phyloP scores from a whole-genome alignment of 371 early-diverging fungal genomes.

The Sporodiniella umbellata region DNA sequence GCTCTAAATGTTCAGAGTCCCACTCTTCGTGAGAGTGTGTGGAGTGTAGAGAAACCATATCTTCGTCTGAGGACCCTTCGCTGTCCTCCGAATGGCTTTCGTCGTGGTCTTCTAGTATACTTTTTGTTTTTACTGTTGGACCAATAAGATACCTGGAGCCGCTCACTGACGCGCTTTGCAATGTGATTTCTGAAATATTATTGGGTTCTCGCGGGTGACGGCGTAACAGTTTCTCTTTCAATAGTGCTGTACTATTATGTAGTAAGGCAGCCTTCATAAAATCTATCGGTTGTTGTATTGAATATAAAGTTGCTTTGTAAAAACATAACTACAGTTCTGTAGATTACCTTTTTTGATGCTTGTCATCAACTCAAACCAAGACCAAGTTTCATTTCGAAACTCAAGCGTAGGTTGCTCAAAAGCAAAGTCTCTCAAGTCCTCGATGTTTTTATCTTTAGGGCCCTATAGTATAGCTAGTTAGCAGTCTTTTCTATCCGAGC shows the following conservation, averaged over 20 bases:
- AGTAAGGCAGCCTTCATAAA: slow-evolving; percentile 44
- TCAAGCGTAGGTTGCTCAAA: slow-evolving; percentile 69
- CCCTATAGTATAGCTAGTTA: slow-evolving; percentile 34
- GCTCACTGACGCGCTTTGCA: background rate
- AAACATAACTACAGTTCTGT: too few species aligned
- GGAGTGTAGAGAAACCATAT: slow-evolving; percentile 15
- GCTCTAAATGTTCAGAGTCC: slow-evolving; percentile 1
- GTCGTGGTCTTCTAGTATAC: background rate
- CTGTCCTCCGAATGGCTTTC: background rate
- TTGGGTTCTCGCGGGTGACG: slow-evolving; percentile 27
- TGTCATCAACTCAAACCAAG: slow-evolving; percentile 64
- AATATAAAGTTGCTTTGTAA: background rate
- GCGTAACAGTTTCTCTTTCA: slow-evolving; percentile 46
- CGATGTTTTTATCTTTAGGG: slow-evolving; percentile 64
- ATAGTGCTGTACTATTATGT: slow-evolving; percentile 41
- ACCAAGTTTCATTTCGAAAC: slow-evolving; percentile 73
- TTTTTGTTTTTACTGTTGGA: background rate
- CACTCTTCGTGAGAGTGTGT: slow-evolving; percentile 12
- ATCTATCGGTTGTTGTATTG: too few species aligned
- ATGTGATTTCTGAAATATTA: background rate
- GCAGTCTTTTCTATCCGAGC: background rate
- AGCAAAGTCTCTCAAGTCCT: slow-evolving; percentile 66
- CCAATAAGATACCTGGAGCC: background rate
- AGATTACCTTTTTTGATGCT: slow-evolving; percentile 64
- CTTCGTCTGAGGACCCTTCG: slow-evolving; percentile 12